A percentile compares a stretch with the other conserved stretches of the same genome.
phyloP scores from a whole-genome alignment of 2,329 filamentous ascomycete genomes.

The Fusarium proliferatum region DNA sequence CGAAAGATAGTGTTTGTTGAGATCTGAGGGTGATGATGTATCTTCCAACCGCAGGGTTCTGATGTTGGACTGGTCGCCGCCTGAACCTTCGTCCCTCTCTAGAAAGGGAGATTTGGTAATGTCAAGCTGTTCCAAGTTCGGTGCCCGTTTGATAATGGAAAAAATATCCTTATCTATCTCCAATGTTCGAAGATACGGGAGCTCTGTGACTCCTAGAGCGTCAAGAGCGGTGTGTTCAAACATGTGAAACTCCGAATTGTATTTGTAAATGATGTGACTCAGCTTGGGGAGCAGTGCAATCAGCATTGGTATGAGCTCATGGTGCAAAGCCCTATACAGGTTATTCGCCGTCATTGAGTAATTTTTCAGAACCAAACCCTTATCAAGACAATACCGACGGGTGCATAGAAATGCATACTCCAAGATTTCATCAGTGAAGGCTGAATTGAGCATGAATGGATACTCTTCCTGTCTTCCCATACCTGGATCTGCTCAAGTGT shows the following conservation, averaged over 20 bases:
- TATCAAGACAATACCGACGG: no score
- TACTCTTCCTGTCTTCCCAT: accelerated
- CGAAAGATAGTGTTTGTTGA: background rate
- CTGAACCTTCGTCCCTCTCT: accelerated
- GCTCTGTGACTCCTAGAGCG: background rate
- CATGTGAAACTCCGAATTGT: accelerated
- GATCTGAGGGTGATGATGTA: accelerated
- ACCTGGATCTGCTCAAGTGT: no score
- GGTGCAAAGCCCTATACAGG: background rate
- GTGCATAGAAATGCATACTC: no score
- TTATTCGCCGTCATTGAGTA: background rate
- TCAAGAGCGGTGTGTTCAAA: accelerated
- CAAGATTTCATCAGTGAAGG: background rate
- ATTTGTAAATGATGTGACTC: background rate
- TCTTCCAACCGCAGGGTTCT: background rate
- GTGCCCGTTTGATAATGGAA: accelerated
- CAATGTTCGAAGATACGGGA: background rate
- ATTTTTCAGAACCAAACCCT: no score
- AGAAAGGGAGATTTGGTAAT: accelerated
- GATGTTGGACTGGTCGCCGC: background rate
- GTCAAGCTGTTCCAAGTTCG: background rate
- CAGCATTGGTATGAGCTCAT: background rate
- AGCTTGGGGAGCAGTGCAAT: background rate
- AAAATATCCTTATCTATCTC: accelerated
- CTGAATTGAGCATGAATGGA: accelerated